Conservation (phyloP, 495 filamentous ascomycete genomes). For the Aspergillus asperescens region DNA sequence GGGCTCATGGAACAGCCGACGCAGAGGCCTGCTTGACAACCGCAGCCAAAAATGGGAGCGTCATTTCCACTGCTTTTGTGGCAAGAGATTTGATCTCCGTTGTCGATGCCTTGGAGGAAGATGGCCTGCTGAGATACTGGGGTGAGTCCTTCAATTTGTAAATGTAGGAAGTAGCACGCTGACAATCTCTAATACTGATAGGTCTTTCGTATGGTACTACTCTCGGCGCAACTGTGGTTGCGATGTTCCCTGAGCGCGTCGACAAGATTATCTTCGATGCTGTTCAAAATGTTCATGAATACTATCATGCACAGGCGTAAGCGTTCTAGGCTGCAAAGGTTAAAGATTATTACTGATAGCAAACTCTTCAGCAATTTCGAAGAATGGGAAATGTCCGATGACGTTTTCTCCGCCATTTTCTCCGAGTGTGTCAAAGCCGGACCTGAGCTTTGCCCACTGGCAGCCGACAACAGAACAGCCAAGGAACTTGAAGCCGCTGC, state of each 20-base stretch:
- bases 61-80: slow-evolving; percentile 8
- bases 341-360: background rate
- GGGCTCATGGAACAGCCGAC: slow-evolving; percentile 1
- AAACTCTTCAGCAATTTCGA: slow-evolving; percentile 1
- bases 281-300: slow-evolving; percentile 36
- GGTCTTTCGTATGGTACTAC: slow-evolving; percentile 43
- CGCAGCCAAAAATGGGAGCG: background rate
- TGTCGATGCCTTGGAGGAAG: slow-evolving; percentile 19
- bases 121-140: slow-evolving; percentile 44
- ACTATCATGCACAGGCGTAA: slow-evolving; percentile 23
- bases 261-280: slow-evolving; percentile 39
- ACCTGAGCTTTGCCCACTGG: background rate
- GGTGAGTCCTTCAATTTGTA: slow-evolving; percentile 22
- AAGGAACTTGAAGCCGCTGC: slow-evolving; percentile 4
- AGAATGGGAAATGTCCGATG: slow-evolving; percentile 3
- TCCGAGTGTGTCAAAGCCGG: slow-evolving; percentile 1
- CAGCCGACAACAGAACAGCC: background rate
- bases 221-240: slow-evolving; percentile 35
- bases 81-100: slow-evolving; percentile 5
- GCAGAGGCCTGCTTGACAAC: background rate
- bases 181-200: background rate
- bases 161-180: background rate
- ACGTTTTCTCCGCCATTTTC: slow-evolving; percentile 4
- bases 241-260: slow-evolving; percentile 45
- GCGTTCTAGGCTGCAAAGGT: background rate